Base-by-base conservation (phyloP, 2,329 filamentous ascomycete genomes). In the Xylaria sp. region DNA sequence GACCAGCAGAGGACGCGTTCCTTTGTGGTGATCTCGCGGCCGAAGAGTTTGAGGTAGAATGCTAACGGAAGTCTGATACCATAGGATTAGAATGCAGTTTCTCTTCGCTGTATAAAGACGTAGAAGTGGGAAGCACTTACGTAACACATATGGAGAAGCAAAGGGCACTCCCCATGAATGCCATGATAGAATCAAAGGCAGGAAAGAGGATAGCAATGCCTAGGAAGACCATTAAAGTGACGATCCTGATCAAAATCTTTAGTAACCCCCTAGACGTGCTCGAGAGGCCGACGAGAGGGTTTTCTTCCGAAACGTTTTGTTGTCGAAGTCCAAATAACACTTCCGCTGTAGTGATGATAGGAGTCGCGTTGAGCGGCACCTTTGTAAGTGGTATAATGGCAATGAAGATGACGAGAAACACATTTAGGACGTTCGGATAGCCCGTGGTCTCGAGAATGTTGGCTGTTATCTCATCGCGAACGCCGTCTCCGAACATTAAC, bases 61-160 rank as follows among this genome's bases (percentile, higher is more conserved):
- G 89, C 85, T 33, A 97, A 80, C 0, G 94, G 95, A 53, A 99
- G 76, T 17, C 81, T 83, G 38, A 2, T n/a, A 50, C n/a, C 2
- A 14, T 17, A n/a, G 25, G 25, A 28, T 28, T 23, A 63, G 46
- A 28, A 38, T 17, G 4, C 12, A 46, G 21, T 28, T 49, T 5
- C 28, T 38, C 11, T 8, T 42, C 17, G 23, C 7, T 23, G 14
- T 19, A 17, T n/a, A 5, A 15, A 45, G 45, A 53, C 35, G 33
- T 40, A 14, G 57, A 31, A 47, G 23, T 7, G 25, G 23, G 12
- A n/a, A 12, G 23, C 33, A 77, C 81, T 74, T 71, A 82, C 76
- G 96, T 93, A 68, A 98, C 89, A 78, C 94, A 98, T 68, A 98
- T 96, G 17, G 92, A 92, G 71, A 97, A 97, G 78, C 94, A 97